Base-by-base conservation (phyloP, 768 basidiomycete genomes). In the Podaxis sp. region DNA sequence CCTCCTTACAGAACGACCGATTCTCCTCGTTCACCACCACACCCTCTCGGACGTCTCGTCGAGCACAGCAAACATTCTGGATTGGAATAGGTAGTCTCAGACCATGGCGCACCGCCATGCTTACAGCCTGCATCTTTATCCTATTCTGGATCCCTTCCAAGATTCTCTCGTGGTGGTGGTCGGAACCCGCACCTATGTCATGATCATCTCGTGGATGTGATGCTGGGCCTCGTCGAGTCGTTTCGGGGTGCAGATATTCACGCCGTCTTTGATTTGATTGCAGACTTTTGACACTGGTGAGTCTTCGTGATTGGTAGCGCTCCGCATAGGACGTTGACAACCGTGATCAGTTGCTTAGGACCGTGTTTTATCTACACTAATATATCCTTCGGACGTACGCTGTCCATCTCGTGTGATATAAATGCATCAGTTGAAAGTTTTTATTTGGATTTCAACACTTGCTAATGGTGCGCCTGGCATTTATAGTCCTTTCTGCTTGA, bases 21-120 rank as follows among this genome's bases (percentile, higher is more conserved):
- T 93, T 94, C 75, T 78, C 80, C 13, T 82, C 84, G 2, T 88
- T 94, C 64, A 85, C 83, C 29, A 74, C 77, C 22, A 80, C 85
- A 1, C 77, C 93, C 19, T 75, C 84, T 1, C 84, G 89, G 63
- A 87, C 91, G 0, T 86, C 89, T 6, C 81, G 84, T 60, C 83
- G 88, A 59, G 89, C 88, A 12, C 84, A 82, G 15, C 85, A 89
- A 62, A 90, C 88, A 0, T 92, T 93, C 66, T 91, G 91, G n/a
- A 79, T 88, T 52, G 83, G 84, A 4, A 75, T 82, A 37, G 86
- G 89, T 0, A 82, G 87, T 12, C 75, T 90, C 46, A 88, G 85
- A 72, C 86, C 88, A 46, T 88, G 83, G 76, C 80, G 88, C 29
- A 83, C 91, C 49, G 89, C 87, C 15, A 72, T 85, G 60, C 81